Conservation (phyloP, 2,329 filamentous ascomycete species). For the Xylariomycetidae sp. region DNA sequence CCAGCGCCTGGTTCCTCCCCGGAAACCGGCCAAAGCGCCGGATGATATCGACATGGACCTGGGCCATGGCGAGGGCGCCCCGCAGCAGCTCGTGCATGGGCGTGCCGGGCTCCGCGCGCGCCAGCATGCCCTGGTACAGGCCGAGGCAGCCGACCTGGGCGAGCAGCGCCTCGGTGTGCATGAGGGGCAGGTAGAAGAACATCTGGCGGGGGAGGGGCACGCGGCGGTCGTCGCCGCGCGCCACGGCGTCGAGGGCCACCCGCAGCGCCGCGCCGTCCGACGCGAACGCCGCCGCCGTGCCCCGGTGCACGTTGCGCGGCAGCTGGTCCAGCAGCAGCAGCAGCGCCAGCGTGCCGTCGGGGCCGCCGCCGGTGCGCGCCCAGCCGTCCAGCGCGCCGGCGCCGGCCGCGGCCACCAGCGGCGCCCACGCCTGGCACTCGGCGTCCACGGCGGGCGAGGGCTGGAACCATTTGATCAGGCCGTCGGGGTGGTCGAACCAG, state of each 20-base stretch:
- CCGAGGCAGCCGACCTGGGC: slow-evolving; percentile 23
- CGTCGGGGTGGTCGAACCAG: slow-evolving; percentile 9
- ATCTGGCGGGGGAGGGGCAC: slow-evolving; percentile 6
- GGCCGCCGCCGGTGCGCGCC: slow-evolving; percentile 2
- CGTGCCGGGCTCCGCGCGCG: slow-evolving; percentile 9
- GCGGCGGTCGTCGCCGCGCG: slow-evolving; percentile 3
- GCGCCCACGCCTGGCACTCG: slow-evolving; percentile 4
- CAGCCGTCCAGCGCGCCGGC: slow-evolving; percentile 2
- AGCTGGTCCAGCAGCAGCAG: slow-evolving; percentile 9
- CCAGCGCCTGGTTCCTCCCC: slow-evolving; percentile 12
- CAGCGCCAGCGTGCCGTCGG: slow-evolving; percentile 5
- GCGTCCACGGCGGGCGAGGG: slow-evolving; percentile 4
- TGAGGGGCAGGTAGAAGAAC: slow-evolving; percentile 31
- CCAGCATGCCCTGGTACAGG: slow-evolving; percentile 15
- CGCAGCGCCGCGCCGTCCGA: slow-evolving; percentile 4
- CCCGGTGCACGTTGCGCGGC: slow-evolving; percentile 7
- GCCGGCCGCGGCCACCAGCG: slow-evolving; percentile 4
- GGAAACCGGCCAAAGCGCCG: slow-evolving; percentile 18
- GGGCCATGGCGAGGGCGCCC: slow-evolving; percentile 6
- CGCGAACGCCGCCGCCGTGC: slow-evolving; percentile 1
- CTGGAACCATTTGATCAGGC: slow-evolving; percentile 8
- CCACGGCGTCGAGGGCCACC: slow-evolving; percentile 4
- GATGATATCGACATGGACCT: slow-evolving; percentile 10
- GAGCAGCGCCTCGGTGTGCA: slow-evolving; percentile 28
- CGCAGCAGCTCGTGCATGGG: slow-evolving; percentile 6